Conservation (phyloP, 1,284 basidiomycete genomes). For the Malassezia pachydermatis region DNA sequence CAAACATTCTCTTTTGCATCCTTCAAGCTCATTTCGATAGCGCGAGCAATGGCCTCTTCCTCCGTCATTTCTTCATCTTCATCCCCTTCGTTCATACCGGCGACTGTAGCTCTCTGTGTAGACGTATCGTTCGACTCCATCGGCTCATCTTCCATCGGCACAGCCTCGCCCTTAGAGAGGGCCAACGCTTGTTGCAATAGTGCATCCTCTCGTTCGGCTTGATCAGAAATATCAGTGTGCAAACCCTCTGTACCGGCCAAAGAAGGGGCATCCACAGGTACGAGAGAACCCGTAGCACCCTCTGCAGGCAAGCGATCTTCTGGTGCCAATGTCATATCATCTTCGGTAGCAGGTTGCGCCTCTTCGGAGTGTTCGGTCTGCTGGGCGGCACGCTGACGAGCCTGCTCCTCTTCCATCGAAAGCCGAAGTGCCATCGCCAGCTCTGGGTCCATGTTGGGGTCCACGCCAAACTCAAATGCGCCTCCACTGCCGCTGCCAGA, state of each 20-base stretch:
- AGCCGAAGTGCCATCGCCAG: slow-evolving; percentile 94
- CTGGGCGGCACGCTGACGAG: slow-evolving; percentile 56
- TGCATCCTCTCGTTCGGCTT: slow-evolving; percentile 35
- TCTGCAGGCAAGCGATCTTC: slow-evolving; percentile 15
- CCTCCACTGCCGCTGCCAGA: slow-evolving; percentile 47
- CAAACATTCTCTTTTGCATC: slow-evolving; percentile 7
- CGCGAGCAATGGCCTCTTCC: slow-evolving; percentile 46
- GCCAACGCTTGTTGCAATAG: slow-evolving; percentile 37
- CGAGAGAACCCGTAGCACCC: slow-evolving; percentile 34
- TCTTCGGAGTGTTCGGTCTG: slow-evolving; percentile 12
- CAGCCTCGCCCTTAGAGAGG: slow-evolving; percentile 24
- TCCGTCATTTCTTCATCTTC: slow-evolving; percentile 47
- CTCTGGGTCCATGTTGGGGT: slow-evolving; percentile 89
- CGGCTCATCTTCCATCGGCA: slow-evolving; percentile 26
- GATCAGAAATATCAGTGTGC: slow-evolving; percentile 21
- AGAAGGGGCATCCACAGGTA: slow-evolving; percentile 33
- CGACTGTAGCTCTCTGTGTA: slow-evolving; percentile 22
- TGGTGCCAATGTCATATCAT: slow-evolving; percentile 3
- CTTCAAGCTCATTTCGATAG: slow-evolving; percentile 45
- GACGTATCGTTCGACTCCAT: slow-evolving; percentile 26
- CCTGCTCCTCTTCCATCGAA: slow-evolving; percentile 93
- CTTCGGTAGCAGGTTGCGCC: slow-evolving; percentile 9
- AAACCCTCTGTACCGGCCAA: slow-evolving; percentile 29
- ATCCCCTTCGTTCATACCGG: slow-evolving; percentile 30
- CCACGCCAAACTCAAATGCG: slow-evolving; percentile 70